Base-by-base conservation (phyloP, 805 yeast species). In the Isabelozyma gotoi region DNA sequence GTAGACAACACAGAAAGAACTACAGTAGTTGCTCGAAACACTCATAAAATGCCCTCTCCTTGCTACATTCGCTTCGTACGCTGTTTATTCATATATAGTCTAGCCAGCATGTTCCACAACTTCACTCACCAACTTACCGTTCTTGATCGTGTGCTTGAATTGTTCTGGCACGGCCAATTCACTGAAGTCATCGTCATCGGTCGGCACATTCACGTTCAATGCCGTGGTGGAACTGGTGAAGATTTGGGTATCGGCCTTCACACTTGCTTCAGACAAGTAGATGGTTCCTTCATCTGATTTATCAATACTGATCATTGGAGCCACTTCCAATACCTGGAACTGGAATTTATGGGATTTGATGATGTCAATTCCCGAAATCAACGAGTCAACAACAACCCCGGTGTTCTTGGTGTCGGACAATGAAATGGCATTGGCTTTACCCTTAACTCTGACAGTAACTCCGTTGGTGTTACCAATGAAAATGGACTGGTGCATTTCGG, bases 161-260 rank as follows among this genome's bases (percentile, higher is more conserved):
- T 94, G 99, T 67, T 94, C 99, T 7, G 98, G 97, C 34, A 87
- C 79, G 7, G 96, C 83, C 42, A 81, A 69, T 65, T 94, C 99
- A 42, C 74, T 78, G 65, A 78, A 83, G 62, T 92, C 96, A 32
- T 81, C 88, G 17, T 76, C 84, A 12, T 73, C 79, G 38, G 77
- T 77, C 19, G 96, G 96, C 36, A 88, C 76, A 58, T 91, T 88
- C 53, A 94, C 74, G 63, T 94, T 94, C 63, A 94, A 71, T 3
- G 96, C 78, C 0, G 97, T 86, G 12, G 96, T 80, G 41, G 88
- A 82, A 38, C 96, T 84, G 2, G 97, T 86, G 67, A 82, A 88
- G 37, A 94, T 72, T 57, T 89, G 74, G 32, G 59, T 52, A 33
- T 66, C 95, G 6, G 86, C 80, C 5, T 75, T 80, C 40, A 90